Evolutionary conservation across 208 protist species (phyloP).

Genomic region (Crithidia brevicula): DNA sequence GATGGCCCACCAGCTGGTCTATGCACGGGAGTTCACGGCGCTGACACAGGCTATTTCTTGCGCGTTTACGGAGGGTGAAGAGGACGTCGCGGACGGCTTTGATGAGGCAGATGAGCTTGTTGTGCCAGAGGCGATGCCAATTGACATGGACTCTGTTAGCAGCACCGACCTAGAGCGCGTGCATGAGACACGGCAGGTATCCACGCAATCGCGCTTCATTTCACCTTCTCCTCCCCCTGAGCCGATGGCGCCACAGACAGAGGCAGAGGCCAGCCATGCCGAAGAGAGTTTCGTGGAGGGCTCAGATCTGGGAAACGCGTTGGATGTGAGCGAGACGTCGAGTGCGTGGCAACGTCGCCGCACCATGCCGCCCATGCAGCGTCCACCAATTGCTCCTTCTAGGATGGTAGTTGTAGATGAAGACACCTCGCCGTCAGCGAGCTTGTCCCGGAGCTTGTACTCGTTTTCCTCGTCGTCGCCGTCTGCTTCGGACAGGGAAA

Average conservation of each 20-base stretch:
- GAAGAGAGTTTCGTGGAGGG: neutral
- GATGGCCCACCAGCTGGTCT: neutral
- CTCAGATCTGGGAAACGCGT: neutral
- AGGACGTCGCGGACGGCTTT: neutral
- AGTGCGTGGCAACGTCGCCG: slow-evolving; percentile 1
- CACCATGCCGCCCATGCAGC: slow-evolving; percentile 15
- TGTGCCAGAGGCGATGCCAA: slow-evolving; percentile 7
- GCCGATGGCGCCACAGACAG: neutral
- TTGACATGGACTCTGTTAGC: slow-evolving; percentile 5
- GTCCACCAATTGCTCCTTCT: slow-evolving; percentile 18
- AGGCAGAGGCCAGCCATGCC: neutral
- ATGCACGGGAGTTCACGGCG: too few relatives aligned
- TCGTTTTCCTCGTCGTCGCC: slow-evolving; percentile 24
- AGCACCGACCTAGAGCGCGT: neutral
- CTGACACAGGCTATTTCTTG: neutral
- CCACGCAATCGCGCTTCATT: neutral
- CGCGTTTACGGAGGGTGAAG: neutral
- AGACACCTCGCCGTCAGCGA: slow-evolving; percentile 2
- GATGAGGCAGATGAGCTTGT: slow-evolving; percentile 16
- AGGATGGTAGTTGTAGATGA: neutral
- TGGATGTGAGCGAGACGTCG: slow-evolving; percentile 4
- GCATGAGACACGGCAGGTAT: neutral
- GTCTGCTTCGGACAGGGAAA: neutral
- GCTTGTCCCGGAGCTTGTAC: slow-evolving; percentile 24
- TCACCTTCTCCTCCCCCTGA: neutral